A percentile compares a stretch with the other conserved stretches of the same genome.
Evolutionary conservation across 2,329 filamentous ascomycete species (phyloP).

Genomic region (Aspergillus sp.): DNA sequence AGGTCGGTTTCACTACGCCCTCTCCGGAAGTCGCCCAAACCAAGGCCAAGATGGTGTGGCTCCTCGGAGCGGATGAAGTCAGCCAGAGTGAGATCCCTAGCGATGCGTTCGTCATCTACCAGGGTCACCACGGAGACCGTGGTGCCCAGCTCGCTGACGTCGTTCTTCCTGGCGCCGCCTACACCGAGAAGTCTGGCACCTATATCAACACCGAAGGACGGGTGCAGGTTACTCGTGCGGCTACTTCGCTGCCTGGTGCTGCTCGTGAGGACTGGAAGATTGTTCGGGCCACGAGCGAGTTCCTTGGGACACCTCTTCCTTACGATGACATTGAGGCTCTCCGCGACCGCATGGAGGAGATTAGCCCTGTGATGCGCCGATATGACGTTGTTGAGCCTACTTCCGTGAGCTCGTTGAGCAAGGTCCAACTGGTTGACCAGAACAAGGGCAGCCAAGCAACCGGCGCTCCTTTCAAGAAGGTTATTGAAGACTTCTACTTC

Average conservation of each 20-base stretch:
- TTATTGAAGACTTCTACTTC: conserved; percentile 96
- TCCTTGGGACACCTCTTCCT: conserved; percentile 79
- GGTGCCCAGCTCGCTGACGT: conserved; percentile 92
- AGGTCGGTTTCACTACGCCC: conserved; percentile 89
- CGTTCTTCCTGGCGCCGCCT: conserved; percentile 88
- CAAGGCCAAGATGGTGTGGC: conserved; percentile 92
- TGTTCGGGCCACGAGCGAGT: conserved; percentile 87
- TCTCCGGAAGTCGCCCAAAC: conserved; percentile 78
- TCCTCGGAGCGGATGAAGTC: conserved; percentile 93
- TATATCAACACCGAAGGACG: conserved; percentile 98
- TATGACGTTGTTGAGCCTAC: conserved; percentile 90
- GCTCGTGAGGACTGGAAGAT: conserved; percentile 99
- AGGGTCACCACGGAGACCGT: conserved; percentile 94
- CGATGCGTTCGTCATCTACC: conserved; percentile 95
- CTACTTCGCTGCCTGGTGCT: conserved; percentile 83
- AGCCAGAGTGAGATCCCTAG: conserved; percentile 83
- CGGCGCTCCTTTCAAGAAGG: conserved; percentile 73
- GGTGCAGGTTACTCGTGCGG: conserved; percentile 88
- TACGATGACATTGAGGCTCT: conserved; percentile 91
- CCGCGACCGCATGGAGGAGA: conserved; percentile 90
- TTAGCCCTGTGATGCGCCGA: conserved; percentile 82
- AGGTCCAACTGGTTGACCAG: conserved; percentile 91
- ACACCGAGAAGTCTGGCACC: conserved; percentile 94
- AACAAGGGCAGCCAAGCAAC: conserved; percentile 83
- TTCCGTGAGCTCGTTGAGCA: conserved; percentile 72